A percentile compares a stretch with the other conserved stretches of the same genome.
phyloP scores from a whole-genome alignment of 805 yeast species.

The Saccharomycopsis schoenii region DNA sequence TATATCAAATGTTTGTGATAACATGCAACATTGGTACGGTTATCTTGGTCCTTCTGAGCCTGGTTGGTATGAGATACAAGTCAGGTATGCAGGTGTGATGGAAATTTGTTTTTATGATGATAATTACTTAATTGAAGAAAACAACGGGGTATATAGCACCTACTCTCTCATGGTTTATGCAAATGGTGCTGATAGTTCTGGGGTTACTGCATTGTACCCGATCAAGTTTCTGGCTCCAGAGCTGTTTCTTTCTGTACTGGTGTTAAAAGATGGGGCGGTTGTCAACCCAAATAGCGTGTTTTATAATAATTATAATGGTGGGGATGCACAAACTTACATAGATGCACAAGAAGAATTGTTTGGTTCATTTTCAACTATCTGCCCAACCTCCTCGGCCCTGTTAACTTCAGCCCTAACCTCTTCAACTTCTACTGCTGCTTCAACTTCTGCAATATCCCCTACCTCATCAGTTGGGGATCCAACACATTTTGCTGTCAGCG shows the following conservation, averaged over 20 bases:
- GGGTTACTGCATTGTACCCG: not conserved
- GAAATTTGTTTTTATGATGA: not conserved
- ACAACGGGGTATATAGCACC: too few relatives aligned
- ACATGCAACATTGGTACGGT: not conserved
- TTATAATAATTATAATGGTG: not conserved
- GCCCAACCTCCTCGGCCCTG: not conserved
- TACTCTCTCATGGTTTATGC: not conserved
- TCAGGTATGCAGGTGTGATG: not conserved
- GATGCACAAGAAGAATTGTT: not conserved
- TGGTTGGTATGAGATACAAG: not conserved
- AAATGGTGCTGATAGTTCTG: not conserved
- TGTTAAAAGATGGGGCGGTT: not conserved
- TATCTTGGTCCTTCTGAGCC: not conserved
- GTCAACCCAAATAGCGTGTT: not conserved
- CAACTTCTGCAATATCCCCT: not conserved
- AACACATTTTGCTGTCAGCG: not conserved
- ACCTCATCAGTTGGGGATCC: not conserved
- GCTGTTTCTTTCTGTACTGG: not conserved
- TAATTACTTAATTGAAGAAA: not conserved
- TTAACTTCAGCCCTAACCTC: not conserved
- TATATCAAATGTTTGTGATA: not conserved
- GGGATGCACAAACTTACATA: not conserved
- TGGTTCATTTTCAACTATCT: not conserved
- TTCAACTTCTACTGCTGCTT: not conserved
- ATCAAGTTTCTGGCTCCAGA: not conserved